Evolutionary conservation across 768 basidiomycete genomes (phyloP).

Genomic region (Tricholoma sp.): DNA sequence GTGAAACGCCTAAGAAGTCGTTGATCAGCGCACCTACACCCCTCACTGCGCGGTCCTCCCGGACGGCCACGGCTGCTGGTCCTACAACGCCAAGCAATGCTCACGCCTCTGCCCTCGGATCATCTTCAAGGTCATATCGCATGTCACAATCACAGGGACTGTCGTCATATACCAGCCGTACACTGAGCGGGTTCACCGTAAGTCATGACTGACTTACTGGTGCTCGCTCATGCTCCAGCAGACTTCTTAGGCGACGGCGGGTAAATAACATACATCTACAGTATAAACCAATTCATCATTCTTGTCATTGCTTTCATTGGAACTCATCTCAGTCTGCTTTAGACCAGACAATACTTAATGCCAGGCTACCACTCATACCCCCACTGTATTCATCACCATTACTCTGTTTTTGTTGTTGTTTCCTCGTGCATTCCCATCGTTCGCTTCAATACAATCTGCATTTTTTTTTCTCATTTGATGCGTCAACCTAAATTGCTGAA

Average conservation of each 20-base stretch:
- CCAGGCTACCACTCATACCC: constrained; percentile 40
- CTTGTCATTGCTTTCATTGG: constrained; percentile 15
- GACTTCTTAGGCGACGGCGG: constrained; percentile 30
- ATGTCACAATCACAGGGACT: constrained; percentile 65
- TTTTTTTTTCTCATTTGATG: neutral
- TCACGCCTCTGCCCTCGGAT: constrained; percentile 52
- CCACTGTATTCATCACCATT: constrained; percentile 31
- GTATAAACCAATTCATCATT: constrained; percentile 1
- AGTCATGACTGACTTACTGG: constrained; percentile 22
- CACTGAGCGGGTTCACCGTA: constrained; percentile 66
- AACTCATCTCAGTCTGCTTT: constrained; percentile 15
- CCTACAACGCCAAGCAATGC: constrained; percentile 57
- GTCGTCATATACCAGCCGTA: constrained; percentile 71
- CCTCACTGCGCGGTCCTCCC: constrained; percentile 69
- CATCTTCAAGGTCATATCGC: constrained; percentile 62
- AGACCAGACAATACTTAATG: constrained; percentile 16
- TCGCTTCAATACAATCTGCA: constrained; percentile 24
- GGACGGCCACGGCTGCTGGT: constrained; percentile 44
- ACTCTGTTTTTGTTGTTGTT: constrained; percentile 31
- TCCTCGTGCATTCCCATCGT: constrained; percentile 31
- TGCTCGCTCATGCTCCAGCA: constrained; percentile 7
- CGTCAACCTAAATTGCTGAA: constrained; percentile 28
- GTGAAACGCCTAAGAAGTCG: constrained; percentile 82
- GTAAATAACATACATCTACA: constrained; percentile 31
- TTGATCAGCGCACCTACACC: constrained; percentile 88